Evolutionary conservation across 305 asterid genomes (phyloP).

Genomic region (Withania somnifera): DNA sequence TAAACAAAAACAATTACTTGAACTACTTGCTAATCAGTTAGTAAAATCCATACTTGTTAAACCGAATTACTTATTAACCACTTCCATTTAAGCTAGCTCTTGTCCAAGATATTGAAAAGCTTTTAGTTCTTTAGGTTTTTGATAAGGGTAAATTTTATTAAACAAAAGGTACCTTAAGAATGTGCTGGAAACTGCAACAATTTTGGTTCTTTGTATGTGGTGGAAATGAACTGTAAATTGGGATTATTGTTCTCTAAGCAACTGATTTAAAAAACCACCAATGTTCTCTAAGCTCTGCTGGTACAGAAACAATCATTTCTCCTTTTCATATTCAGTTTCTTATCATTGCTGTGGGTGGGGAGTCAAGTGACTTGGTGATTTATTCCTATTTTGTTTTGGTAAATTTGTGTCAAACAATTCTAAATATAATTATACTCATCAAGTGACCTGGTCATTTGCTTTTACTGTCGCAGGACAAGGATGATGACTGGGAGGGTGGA

Average conservation of each 20-base stretch:
- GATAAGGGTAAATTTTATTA: neutral
- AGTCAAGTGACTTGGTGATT: neutral
- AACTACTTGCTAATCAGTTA: neutral
- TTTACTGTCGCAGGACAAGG: conserved; percentile 42
- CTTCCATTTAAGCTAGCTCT: neutral
- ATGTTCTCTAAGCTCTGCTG: neutral
- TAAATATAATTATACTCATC: neutral
- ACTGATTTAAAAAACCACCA: neutral
- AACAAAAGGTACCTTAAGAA: neutral
- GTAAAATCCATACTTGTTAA: neutral
- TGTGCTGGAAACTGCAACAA: neutral
- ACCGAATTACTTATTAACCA: neutral
- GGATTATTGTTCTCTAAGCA: neutral
- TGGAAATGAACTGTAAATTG: neutral
- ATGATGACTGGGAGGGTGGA: conserved; percentile 86
- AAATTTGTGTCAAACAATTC: neutral
- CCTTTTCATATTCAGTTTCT: neutral
- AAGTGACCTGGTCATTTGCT: neutral
- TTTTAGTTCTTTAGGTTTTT: neutral
- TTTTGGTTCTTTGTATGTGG: neutral
- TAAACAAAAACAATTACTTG: neutral
- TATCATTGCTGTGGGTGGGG: neutral
- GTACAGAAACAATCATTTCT: neutral
- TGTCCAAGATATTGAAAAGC: neutral
- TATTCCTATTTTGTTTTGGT: neutral